Base-by-base conservation (phyloP, 106 monocot genomes). In the Dendrobium chrysotoxum region DNA sequence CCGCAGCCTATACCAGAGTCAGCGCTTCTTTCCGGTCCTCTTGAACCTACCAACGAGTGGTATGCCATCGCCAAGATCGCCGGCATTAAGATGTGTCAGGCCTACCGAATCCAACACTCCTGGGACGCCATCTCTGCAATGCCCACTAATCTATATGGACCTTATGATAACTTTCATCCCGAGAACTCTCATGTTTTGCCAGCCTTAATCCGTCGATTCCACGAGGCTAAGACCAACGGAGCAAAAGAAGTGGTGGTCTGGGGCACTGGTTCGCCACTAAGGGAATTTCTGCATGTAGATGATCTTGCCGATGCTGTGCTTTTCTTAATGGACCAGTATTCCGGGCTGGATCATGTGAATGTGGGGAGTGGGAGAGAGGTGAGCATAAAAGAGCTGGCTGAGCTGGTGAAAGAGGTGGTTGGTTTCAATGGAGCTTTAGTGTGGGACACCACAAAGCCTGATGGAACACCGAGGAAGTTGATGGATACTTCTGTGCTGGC, bases 11-110 rank as follows among this genome's bases (percentile, higher is more conserved):
- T 99, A 79, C 86, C 92, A 1, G 98, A 99, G 53, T 84, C 86
- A 21, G 85, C 95, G 2, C 91, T 95, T 35, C 89, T 99, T 64
- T 80, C 92, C 15, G 91, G 86, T 40, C 89, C 98, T 0, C 95
- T 99, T 38, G 98, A 99, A 81, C 98, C 98, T 41, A 99, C 98
- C 76, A 99, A 99, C 80, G 92, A 99, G 88, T 92, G 95, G 98
- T 96, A 93, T 82, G 98, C 98, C 53, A 78, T 99, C 8, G 98
- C 98, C 41, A 99, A 99, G 92, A 98, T 99, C 76, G 86, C 98
- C 71, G 95, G 98, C 45, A 94, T 99, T 85, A 92, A 95, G 85
- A 91, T 92, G 89, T 99, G 98, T 85, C 92, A 99, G 88, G 95
- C 91, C 2, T 99, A 90, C 67, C 75, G 87, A 58, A 80, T 93